Percentiles rank a stretch among this genome's conserved stretches.
These are phyloP conservation scores for Pythium dissimile DNA, from an alignment of 352 stramenopile genomes.

Conservation along the genomic window DNA sequence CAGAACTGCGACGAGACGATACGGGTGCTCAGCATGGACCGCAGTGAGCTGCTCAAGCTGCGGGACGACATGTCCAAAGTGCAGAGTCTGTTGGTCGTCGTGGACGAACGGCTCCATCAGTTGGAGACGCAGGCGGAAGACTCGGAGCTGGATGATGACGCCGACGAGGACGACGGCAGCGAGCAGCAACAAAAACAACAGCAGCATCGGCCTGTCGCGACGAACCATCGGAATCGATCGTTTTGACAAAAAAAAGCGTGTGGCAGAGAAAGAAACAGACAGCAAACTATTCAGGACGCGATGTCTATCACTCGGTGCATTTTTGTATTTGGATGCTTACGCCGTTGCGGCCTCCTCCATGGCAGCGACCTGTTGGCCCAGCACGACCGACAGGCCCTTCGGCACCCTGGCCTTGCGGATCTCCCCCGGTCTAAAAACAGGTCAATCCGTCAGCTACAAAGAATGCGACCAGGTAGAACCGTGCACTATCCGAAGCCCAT, in stretches of 20 bases:
- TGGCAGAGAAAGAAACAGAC: too few species aligned
- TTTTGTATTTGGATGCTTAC: conserved; percentile 2
- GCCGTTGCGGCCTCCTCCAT: conserved; percentile 1
- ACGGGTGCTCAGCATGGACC: conserved; percentile 41
- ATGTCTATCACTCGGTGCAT: background rate
- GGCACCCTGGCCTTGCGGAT: conserved; percentile 76
- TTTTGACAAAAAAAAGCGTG: conserved; percentile 1
- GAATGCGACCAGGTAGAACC: background rate
- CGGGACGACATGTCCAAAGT: conserved; percentile 76
- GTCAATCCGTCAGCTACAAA: background rate
- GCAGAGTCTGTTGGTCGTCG: conserved; percentile 66
- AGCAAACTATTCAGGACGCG: too few species aligned
- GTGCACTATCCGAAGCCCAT: background rate
- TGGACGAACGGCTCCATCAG: conserved; percentile 66
- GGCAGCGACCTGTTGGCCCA: conserved; percentile 7
- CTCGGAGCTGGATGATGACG: conserved; percentile 28
- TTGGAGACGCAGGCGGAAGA: conserved; percentile 53
- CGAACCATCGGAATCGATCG: conserved; percentile 14
- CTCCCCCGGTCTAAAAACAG: conserved; percentile 59
- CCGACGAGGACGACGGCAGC: conserved; percentile 11
- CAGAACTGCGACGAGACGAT: conserved; percentile 32
- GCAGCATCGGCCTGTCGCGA: background rate
- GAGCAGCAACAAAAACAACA: background rate
- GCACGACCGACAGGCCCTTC: conserved; percentile 49
- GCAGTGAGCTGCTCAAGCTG: conserved; percentile 45